phyloP scores from a whole-genome alignment of 2,329 filamentous ascomycete genomes.

The Mollisia scopiformis region DNA sequence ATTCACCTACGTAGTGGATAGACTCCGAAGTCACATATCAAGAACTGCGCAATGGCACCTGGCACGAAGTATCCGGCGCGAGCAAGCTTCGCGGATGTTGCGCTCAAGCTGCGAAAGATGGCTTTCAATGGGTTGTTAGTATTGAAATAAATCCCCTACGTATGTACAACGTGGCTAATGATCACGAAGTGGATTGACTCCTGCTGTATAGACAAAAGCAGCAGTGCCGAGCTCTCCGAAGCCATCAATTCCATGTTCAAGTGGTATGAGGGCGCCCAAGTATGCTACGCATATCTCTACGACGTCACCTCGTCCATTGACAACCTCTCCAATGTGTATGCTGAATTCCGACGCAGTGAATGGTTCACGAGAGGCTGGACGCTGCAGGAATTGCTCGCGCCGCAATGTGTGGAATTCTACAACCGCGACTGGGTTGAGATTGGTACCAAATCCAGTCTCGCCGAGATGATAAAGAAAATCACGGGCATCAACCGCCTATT shows the following conservation, averaged over 20 bases:
- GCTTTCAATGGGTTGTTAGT: slow-evolving; percentile 6
- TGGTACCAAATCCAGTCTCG: slow-evolving; percentile 14
- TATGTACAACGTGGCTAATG: background rate
- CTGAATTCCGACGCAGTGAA: slow-evolving; percentile 3
- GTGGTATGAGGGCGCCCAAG: slow-evolving; percentile 15
- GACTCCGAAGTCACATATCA: slow-evolving; percentile 14
- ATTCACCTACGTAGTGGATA: background rate
- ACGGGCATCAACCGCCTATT: background rate
- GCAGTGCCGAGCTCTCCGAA: slow-evolving; percentile 17
- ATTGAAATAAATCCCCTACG: background rate
- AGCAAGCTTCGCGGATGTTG: slow-evolving; percentile 18
- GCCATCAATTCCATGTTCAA: slow-evolving; percentile 13
- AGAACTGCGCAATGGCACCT: slow-evolving; percentile 2
- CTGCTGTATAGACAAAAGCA: slow-evolving; percentile 28
- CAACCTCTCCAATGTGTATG: background rate
- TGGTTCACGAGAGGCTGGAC: slow-evolving; percentile 23
- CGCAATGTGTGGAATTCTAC: slow-evolving; percentile 15
- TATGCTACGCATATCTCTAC: slow-evolving; percentile 23
- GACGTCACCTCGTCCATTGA: slow-evolving; percentile 11
- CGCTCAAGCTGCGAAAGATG: slow-evolving; percentile 13
- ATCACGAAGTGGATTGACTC: slow-evolving; percentile 21
- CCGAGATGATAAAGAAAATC: background rate
- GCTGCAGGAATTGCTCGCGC: slow-evolving; percentile 21
- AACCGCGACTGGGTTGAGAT: slow-evolving; percentile 14
- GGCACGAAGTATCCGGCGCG: background rate